Base-by-base conservation (phyloP, 2,329 filamentous ascomycete species). In the Exophiala sp. region DNA sequence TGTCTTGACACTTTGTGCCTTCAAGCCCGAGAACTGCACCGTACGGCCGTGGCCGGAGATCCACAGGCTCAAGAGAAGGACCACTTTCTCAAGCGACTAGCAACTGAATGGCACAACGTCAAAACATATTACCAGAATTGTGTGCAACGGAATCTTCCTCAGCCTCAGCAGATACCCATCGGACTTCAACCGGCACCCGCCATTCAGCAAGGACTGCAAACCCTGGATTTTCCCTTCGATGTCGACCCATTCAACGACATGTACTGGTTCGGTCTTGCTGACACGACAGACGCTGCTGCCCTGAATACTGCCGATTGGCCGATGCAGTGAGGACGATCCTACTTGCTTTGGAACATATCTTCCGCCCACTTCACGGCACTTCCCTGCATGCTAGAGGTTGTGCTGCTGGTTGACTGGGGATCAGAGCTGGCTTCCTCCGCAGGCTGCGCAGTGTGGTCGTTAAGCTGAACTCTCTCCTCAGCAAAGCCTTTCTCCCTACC, bases 401-500 rank as follows among this genome's bases (percentile, higher is more conserved):
- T 29, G 24, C 3, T 29, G 24, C 24, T 29, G 24, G 5, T 29
- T 29, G 24, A 5, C 24, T 29, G 5, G 24, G 5, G 5, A 29
- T 29, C 5, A 29, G 24, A 29, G 24, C 7, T 8, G 7, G 7
- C 24, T 8, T 29, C 24, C 24, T 29, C 24, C 7, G 24, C 24
- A 29, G 24, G 4, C 24, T 29, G 5, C 7, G 24, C 24, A 29
- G 24, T 29, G 24, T 32, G 18, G 21, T 43, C 33, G 29, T 43
- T 24, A 14, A 57, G 32, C 18, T 47, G 39, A 5, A 74, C 72
- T 33, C 64, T 67, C 16, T 67, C 60, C 57, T 74, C 68, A 1
- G 64, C 70, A 51, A 70, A 65, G 0, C 71, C 69, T 42, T 68
- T 71, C 55, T 73, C 71, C 5, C 68, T 65, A 0, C 71, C 72